Percentiles rank a stretch among this genome's conserved stretches.
phyloP scores from a whole-genome alignment of 2,329 filamentous ascomycete species.

The Cladosporium sp. region DNA sequence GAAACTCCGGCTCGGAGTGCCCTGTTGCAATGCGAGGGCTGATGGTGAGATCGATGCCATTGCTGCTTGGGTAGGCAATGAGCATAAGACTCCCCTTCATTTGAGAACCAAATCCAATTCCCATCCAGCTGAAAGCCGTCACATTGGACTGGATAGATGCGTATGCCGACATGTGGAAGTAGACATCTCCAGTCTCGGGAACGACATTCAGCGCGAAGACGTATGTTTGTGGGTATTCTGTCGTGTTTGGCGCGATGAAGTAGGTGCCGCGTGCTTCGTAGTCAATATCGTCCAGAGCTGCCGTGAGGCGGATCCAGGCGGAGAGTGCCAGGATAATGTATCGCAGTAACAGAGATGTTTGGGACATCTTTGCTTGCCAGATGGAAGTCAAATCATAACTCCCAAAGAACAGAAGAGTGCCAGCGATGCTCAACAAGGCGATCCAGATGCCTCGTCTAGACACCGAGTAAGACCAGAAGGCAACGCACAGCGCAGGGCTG shows the following conservation, averaged over 20 bases:
- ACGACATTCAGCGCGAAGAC: constrained; percentile 21
- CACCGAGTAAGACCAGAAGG: too few species aligned
- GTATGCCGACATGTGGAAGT: constrained; percentile 25
- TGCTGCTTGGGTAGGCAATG: constrained; percentile 36
- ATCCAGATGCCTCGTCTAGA: too few species aligned
- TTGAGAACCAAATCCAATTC: constrained; percentile 36
- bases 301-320: neutral
- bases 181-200: constrained; percentile 16
- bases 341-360: too few species aligned
- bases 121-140: constrained; percentile 36
- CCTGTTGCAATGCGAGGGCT: constrained; percentile 34
- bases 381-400: too few species aligned
- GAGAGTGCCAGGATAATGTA: neutral
- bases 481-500: too few species aligned
- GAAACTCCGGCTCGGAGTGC: constrained; percentile 33
- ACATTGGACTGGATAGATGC: constrained; percentile 20
- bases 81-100: constrained; percentile 42
- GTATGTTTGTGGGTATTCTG: neutral
- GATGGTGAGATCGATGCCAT: constrained; percentile 32
- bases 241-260: constrained; percentile 2
- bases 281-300: neutral
- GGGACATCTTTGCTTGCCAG: too few species aligned
- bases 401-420: too few species aligned
- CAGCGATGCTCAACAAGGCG: too few species aligned
- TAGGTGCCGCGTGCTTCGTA: constrained; percentile 4